Evolutionary conservation across 1,139 yeast genomes (phyloP).

Genomic region (Insectozyma bohioensis): DNA sequence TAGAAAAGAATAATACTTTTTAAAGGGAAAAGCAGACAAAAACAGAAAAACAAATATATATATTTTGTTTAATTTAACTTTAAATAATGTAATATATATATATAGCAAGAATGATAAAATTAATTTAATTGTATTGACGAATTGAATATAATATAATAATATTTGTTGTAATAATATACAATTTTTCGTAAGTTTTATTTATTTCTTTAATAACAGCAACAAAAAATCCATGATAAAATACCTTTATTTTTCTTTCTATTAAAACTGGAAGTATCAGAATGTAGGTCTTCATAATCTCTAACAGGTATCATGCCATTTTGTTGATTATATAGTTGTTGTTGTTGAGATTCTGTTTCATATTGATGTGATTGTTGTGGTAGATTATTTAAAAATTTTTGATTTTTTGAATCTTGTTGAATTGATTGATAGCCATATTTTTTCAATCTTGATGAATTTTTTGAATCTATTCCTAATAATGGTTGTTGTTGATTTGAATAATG

Average conservation of each 20-base stretch:
- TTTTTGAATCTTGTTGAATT: slow-evolving; percentile 22
- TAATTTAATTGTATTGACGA: slow-evolving; percentile 1
- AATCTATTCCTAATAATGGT: slow-evolving; percentile 10
- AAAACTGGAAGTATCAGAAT: slow-evolving; percentile 39
- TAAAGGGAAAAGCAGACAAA: no score
- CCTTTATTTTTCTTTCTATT: slow-evolving; percentile 20
- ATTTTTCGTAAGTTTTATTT: not conserved
- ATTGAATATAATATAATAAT: no score
- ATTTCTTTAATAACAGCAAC: slow-evolving; percentile 8
- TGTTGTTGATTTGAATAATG: slow-evolving; percentile 5
- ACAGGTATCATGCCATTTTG: slow-evolving; percentile 32
- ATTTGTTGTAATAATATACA: no score
- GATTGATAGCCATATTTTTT: slow-evolving; percentile 27
- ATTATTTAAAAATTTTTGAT: slow-evolving; percentile 17
- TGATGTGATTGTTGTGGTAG: slow-evolving; percentile 7
- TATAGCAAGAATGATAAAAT: no score
- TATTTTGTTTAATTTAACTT: no score
- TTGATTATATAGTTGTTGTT: slow-evolving; percentile 12
- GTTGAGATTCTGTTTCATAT: slow-evolving; percentile 9
- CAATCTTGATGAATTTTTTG: slow-evolving; percentile 8
- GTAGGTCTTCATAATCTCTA: slow-evolving; percentile 40
- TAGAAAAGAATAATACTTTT: no score
- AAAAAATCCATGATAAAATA: slow-evolving; percentile 9
- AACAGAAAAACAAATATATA: no score
- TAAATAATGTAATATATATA: no score